A percentile compares a stretch with the other conserved stretches of the same genome.
phyloP scores from a whole-genome alignment of 1,284 basidiomycete species.

The Malassezia dermatis region DNA sequence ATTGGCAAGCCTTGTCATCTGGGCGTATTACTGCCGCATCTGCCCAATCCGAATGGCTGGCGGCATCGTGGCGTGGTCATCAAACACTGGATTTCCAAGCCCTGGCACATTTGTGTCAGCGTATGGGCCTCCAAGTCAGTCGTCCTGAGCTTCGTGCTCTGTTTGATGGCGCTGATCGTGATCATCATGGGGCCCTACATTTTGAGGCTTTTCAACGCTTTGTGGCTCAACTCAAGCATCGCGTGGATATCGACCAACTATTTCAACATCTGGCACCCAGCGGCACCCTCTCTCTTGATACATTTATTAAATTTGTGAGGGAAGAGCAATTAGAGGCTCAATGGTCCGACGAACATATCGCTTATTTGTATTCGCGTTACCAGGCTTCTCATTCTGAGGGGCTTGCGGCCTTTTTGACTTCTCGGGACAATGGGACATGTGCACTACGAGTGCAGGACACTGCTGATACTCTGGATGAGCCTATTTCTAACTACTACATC shows the following conservation, averaged over 20 bases:
- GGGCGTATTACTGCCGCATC: constrained; percentile 31
- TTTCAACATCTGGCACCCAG: constrained; percentile 19
- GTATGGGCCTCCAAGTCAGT: constrained; percentile 63
- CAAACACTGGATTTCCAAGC: constrained; percentile 58
- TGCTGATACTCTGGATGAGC: constrained; percentile 56
- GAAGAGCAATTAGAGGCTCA: constrained; percentile 28
- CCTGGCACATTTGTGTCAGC: constrained; percentile 63
- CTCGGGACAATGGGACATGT: constrained; percentile 32
- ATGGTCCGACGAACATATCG: not conserved
- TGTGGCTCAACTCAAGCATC: constrained; percentile 69
- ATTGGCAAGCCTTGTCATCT: constrained; percentile 28
- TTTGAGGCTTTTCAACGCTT: constrained; percentile 75
- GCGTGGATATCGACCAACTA: constrained; percentile 64
- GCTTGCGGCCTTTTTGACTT: constrained; percentile 36
- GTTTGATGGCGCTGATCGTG: constrained; percentile 67
- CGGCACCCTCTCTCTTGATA: not conserved
- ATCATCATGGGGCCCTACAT: constrained; percentile 62
- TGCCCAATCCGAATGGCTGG: constrained; percentile 64
- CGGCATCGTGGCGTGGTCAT: constrained; percentile 54
- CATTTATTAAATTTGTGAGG: constrained; percentile 16
- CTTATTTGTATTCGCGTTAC: constrained; percentile 10
- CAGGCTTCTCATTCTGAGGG: constrained; percentile 27
- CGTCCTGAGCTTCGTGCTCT: constrained; percentile 57
- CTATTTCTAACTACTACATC: constrained; percentile 78
- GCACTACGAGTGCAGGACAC: not conserved